A percentile compares a stretch with the other conserved stretches of the same genome.
Conservation (phyloP, 441 rosid genomes). For the Macaranga tanarius region DNA sequence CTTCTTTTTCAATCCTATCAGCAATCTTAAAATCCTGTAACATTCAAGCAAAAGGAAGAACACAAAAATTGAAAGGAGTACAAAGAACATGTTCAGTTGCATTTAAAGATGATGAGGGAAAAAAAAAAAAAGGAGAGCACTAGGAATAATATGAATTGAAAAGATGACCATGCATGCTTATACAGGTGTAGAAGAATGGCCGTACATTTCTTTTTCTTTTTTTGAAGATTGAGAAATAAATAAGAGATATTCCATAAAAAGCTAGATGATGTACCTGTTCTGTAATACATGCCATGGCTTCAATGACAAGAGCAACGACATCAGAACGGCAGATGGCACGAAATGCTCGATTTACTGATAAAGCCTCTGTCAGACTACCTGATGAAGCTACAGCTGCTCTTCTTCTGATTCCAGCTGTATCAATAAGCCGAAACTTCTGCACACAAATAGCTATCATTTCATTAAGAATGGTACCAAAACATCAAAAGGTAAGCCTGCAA, state of each 20-base stretch:
- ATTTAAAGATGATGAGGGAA: not conserved
- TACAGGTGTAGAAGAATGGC: not conserved
- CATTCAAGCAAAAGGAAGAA: constrained; percentile 24
- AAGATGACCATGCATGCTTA: not conserved
- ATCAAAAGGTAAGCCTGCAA: not conserved
- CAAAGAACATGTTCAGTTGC: not conserved
- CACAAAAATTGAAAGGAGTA: constrained; percentile 1
- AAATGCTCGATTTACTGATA: constrained; percentile 93
- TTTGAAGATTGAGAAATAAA: constrained; percentile 7
- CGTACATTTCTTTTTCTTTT: not conserved
- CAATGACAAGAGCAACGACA: constrained; percentile 94
- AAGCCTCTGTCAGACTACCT: constrained; percentile 85
- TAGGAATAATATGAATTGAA: not conserved
- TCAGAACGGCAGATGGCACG: constrained; percentile 91
- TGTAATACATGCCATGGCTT: constrained; percentile 92
- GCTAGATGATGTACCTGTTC: constrained; percentile 67
- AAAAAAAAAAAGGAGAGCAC: not conserved
- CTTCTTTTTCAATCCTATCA: constrained; percentile 92
- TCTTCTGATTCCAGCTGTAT: constrained; percentile 97
- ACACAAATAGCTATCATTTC: constrained; percentile 18
- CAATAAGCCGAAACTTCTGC: constrained; percentile 90
- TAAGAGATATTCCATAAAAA: constrained; percentile 1
- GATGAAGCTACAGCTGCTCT: constrained; percentile 86
- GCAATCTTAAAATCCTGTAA: constrained; percentile 80
- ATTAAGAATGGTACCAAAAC: not conserved